These are phyloP conservation scores for Aurinia saxatilis DNA, from an alignment of 345 rosid species.

Conservation along the genomic window DNA sequence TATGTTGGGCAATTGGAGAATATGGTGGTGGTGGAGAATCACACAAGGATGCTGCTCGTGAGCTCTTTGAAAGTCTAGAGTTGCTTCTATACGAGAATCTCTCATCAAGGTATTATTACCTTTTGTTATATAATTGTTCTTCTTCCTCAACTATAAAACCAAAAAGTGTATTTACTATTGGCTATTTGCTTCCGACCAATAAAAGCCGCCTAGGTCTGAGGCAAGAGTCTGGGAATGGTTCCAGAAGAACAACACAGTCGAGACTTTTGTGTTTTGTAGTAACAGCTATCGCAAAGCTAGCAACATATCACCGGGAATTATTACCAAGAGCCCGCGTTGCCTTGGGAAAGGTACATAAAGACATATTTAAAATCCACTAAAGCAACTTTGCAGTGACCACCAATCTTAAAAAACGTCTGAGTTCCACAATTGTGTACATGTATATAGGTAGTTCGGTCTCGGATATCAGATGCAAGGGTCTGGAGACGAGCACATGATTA, in stretches of 20 bases:
- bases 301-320: slow-evolving; percentile 73
- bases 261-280: slow-evolving; percentile 93
- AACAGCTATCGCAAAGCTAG: slow-evolving; percentile 88
- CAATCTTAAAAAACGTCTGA: neutral
- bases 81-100: slow-evolving; percentile 89
- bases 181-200: slow-evolving; percentile 16
- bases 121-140: neutral
- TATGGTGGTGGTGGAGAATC: slow-evolving; percentile 89
- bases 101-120: slow-evolving; percentile 58
- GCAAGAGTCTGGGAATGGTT: slow-evolving; percentile 49
- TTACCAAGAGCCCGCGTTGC: slow-evolving; percentile 97
- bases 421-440: neutral
- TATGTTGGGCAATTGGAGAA: slow-evolving; percentile 99
- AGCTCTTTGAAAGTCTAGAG: slow-evolving; percentile 92
- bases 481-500: slow-evolving; percentile 83
- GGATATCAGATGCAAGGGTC: slow-evolving; percentile 75
- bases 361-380: neutral
- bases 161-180: neutral
- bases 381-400: neutral
- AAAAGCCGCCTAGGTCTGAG: slow-evolving; percentile 69
- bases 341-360: slow-evolving; percentile 62
- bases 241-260: slow-evolving; percentile 57
- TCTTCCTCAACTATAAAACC: neutral
- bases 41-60: slow-evolving; percentile 90
- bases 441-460: slow-evolving; percentile 73